Evolutionary conservation across 2,329 filamentous ascomycete species (phyloP).

Genomic region (Teratosphaeria destructans): DNA sequence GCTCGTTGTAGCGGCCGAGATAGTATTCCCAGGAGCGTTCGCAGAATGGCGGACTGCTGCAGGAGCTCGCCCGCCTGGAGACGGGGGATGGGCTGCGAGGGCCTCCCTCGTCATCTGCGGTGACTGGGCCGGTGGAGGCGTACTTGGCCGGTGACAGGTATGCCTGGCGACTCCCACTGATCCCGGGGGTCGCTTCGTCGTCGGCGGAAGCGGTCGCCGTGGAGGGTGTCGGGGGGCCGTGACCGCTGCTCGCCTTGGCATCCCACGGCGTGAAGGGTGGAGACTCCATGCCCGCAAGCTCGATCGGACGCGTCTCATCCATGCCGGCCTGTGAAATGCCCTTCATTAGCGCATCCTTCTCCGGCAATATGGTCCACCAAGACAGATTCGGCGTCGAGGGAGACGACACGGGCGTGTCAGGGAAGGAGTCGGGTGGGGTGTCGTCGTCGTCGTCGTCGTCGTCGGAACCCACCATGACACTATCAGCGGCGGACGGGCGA

Average conservation of each 20-base stretch:
- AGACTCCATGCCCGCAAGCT: slow-evolving; percentile 18
- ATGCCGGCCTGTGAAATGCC: neutral
- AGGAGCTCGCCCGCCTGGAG: neutral
- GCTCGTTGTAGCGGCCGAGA: slow-evolving; percentile 18
- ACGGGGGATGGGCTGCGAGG: neutral
- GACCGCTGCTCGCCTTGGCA: slow-evolving; percentile 6
- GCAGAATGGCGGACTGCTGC: slow-evolving; percentile 10
- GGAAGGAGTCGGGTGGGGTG: neutral
- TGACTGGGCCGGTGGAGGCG: neutral
- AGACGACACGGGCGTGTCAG: neutral
- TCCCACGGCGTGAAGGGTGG: slow-evolving; percentile 24
- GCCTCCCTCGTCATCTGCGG: neutral
- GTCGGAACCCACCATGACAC: neutral
- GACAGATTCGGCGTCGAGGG: neutral
- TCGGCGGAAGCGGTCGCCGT: neutral
- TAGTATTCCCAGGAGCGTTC: slow-evolving; percentile 24
- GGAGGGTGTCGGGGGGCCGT: slow-evolving; percentile 10
- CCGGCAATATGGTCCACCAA: neutral
- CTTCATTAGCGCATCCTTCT: neutral
- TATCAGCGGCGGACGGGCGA: neutral
- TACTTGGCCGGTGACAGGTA: neutral
- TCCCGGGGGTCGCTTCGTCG: neutral
- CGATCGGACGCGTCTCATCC: neutral
- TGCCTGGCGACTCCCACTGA: neutral
- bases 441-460: neutral